Base-by-base conservation (phyloP, 805 yeast genomes). In the Candida insectalens region DNA sequence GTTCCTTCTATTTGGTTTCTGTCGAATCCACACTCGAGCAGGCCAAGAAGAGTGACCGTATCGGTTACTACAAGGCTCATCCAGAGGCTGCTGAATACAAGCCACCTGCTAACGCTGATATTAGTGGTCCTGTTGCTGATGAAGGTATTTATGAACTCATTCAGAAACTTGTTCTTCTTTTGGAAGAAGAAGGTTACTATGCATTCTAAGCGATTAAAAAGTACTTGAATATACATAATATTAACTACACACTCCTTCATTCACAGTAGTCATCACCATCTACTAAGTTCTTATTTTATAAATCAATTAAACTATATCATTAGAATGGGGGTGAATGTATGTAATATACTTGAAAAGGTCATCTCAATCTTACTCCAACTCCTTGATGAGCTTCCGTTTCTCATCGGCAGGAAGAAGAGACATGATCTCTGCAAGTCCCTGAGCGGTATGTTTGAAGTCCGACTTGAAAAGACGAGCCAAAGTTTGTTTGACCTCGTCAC, bases 141-240 rank as follows among this genome's bases (percentile, higher is more conserved):
- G 69, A 67, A 30, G 69, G 75, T 27, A 74, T 82, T 36, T 65
- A 78, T 37, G 69, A 83, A 29, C 81, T 83, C 37, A 82, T 85
- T 36, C 83, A 75, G 53, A 77, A 78, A 55, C 71, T 83, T 43
- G 78, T 82, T 23, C 62, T 76, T 39, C 69, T 77, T 53, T 69
- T 88, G 46, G 85, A 83, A 59, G 75, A 78, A 49, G 83, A 87
- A 60, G 94, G 94, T 13, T 88, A 81, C 62, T 83, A 83, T 60
- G 62, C 60, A 39, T 70, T 69, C 45, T 67, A 58, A 47, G 12
- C 10, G 23, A 7, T 12, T 12, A n/a, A n/a, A n/a, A n/a, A n/a
- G n/a, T n/a, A n/a, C n/a, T n/a, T n/a, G n/a, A n/a, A n/a, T n/a
- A n/a, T n/a, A n/a, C n/a, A n/a, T n/a, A n/a, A n/a, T n/a, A n/a